These are phyloP conservation scores for Camellia lanceoleosa DNA, from an alignment of 148 eudicot genomes.

Conservation along the genomic window DNA sequence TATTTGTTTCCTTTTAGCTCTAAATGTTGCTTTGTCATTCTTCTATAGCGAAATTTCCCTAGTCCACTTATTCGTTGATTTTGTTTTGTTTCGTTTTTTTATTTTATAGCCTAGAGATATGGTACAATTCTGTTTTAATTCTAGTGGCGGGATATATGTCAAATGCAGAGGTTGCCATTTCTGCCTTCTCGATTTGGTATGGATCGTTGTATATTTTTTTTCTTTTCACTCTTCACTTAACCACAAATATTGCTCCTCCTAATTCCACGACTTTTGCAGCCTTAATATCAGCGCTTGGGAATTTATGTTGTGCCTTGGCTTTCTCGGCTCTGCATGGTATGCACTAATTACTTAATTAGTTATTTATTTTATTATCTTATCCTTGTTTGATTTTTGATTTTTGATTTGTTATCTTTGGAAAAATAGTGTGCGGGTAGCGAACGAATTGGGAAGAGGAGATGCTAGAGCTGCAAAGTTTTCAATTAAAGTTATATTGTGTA, in stretches of 20 bases:
- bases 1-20: background rate
- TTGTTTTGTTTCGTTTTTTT: background rate
- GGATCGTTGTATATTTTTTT: background rate
- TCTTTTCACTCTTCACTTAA: background rate
- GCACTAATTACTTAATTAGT: background rate
- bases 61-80: background rate
- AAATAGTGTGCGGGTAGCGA: constrained; percentile 64
- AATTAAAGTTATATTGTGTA: constrained; percentile 50
- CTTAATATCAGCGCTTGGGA: constrained; percentile 60
- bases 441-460: constrained; percentile 74
- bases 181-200: constrained; percentile 81
- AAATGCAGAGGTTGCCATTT: constrained; percentile 62
- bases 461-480: constrained; percentile 63
- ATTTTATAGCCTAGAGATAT: constrained; percentile 52
- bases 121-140: constrained; percentile 71
- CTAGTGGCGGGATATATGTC: constrained; percentile 63
- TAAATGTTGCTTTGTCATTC: background rate
- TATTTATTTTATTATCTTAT: background rate
- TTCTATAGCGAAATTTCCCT: background rate
- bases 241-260: background rate
- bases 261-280: constrained; percentile 35
- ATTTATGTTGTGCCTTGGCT: constrained; percentile 67
- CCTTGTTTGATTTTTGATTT: background rate
- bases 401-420: too few species aligned
- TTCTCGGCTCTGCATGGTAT: constrained; percentile 66